Conservation (phyloP, 352 stramenopile species). For the Achlya hypogyna region DNA sequence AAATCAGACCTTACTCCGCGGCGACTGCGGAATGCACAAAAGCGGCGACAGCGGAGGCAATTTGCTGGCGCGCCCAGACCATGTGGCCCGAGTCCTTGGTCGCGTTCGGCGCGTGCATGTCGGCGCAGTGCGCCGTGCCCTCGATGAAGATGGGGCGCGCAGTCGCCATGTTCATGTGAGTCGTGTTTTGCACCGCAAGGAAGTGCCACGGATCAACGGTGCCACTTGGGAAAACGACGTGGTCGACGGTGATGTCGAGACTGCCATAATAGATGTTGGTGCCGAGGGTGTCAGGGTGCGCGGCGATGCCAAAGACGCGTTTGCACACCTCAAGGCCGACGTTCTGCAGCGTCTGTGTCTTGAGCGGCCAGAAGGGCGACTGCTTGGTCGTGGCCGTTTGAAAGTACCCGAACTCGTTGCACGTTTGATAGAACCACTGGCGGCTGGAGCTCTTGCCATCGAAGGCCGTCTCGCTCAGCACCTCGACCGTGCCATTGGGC, state of each 20-base stretch:
- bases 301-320: slow-evolving; percentile 64
- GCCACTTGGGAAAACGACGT: slow-evolving; percentile 71
- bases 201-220: slow-evolving; percentile 82
- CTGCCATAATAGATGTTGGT: slow-evolving; percentile 74
- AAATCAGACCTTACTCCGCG: background rate
- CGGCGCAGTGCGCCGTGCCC: slow-evolving; percentile 68
- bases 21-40: background rate
- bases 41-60: slow-evolving; percentile 23
- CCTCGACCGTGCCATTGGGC: slow-evolving; percentile 54
- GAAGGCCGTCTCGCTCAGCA: slow-evolving; percentile 48
- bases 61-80: slow-evolving; percentile 60
- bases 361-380: slow-evolving; percentile 61
- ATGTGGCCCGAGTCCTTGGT: slow-evolving; percentile 36
- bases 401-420: slow-evolving; percentile 86
- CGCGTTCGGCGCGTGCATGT: slow-evolving; percentile 70
- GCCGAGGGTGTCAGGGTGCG: slow-evolving; percentile 39
- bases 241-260: slow-evolving; percentile 64
- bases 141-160: slow-evolving; percentile 64
- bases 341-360: slow-evolving; percentile 59
- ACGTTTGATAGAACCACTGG: slow-evolving; percentile 85
- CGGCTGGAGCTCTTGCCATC: slow-evolving; percentile 57
- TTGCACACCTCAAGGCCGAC: slow-evolving; percentile 69
- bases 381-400: slow-evolving; percentile 51
- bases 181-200: slow-evolving; percentile 65
- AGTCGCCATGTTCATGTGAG: slow-evolving; percentile 40